Base-by-base conservation (phyloP, 2,329 filamentous ascomycete genomes). In the Aspergillus texensis region DNA sequence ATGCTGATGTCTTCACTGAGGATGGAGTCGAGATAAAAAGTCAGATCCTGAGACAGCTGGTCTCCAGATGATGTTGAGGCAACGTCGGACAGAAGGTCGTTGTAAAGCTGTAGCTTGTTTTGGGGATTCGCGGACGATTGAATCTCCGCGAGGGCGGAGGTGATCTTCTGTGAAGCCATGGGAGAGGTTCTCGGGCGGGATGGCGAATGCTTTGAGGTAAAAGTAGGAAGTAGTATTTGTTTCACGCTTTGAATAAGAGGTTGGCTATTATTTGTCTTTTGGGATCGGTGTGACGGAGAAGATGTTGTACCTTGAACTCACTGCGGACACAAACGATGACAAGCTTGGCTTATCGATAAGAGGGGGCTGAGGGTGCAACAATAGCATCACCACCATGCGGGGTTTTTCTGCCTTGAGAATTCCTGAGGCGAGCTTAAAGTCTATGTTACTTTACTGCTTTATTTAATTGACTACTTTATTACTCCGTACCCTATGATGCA, bases 1-100 rank as follows among this genome's bases (percentile, higher is more conserved):
- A 94, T 89, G 71, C 91, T 91, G 60, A 94, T 84, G 26, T 84
- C 84, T 71, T 91, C 88, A 67, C 82, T 84, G 67, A 94, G 86
- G 59, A 94, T 84, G 57, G 93, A 86, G 71, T 89, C 85, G 60
- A 89, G 82, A 69, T 92, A 89, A 71, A 87, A 86, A 64, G 87
- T 88, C 63, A 94, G 83, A 76, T 94, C 88, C 64, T 84, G 76
- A 61, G 84, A 75, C 54, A 87, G 80, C 60, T 84, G 79, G 24
- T 81, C 77, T 41, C 78, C 70, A 9, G 79, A 75, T 12, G 76
- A 72, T 62, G 80, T 80, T 14, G 80, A 74, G 58, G 86, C 79
- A 73, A 89, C 86, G 57, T 83, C 79, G 66, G 82, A 77, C 65
- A 90, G 84, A n/a, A 89, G 80, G 24, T 83, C 77, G 62, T 81